Base-by-base conservation (phyloP, 345 rosid genomes). In the Punica granatum region DNA sequence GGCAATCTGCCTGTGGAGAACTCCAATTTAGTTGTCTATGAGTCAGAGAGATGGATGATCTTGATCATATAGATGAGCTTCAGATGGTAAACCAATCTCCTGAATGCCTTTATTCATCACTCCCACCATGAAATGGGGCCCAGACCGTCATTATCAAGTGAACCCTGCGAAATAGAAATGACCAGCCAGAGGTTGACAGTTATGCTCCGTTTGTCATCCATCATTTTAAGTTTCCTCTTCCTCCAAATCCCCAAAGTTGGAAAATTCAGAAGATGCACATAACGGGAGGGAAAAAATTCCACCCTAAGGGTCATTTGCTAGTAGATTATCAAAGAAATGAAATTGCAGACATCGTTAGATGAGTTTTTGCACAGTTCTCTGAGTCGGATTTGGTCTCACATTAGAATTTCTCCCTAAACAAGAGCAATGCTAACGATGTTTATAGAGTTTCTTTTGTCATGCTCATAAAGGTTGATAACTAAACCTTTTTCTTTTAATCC, bases 111-210 rank as follows among this genome's bases (percentile, higher is more conserved):
- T 30, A 30, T 13, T 36, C 46, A 59, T 60, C 66, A 72, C 44
- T 84, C 77, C 94, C 96, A 92, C 98, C 96, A 92, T n/a, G 90
- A 82, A 77, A 82, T 79, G 3, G 88, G 92, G 21, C 95, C 96
- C 60, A 92, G 73, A 69, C 98, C 92, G 66, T 89, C 92, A n/a
- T 51, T 72, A 65, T 92, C 85, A 63, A 88, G 37, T 16, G 83
- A 70, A 36, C 95, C 98, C 98, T 92, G 85, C 66, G 74, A 75
- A 56, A 63, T 9, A 43, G 28, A 49, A 34, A 30, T 10, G 9
- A 63, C 44, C 51, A 44, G 43, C 59, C 53, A 7, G 19, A 7
- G 15, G 33, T 26, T 26, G 19, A 4, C 41, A 37, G 5, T 11
- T 11, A 37, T 37, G n/a, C n/a, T n/a, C n/a, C n/a, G n/a, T n/a